phyloP scores from a whole-genome alignment of 805 yeast genomes.

The Starmerella kuoi region DNA sequence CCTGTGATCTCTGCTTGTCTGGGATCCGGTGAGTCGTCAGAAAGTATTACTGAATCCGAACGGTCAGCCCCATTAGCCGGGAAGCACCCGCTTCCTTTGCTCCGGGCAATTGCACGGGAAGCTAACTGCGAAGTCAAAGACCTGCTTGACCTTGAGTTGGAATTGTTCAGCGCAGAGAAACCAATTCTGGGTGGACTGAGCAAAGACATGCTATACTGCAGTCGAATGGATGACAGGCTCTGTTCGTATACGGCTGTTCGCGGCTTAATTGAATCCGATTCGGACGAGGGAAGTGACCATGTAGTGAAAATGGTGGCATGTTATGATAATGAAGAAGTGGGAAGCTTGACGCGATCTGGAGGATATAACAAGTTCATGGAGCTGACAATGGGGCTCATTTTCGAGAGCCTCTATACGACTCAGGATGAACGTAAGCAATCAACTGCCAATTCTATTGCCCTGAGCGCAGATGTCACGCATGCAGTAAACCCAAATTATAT shows the following conservation, averaged over 20 bases:
- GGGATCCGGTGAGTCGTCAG: constrained; percentile 24
- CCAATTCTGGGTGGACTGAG: constrained; percentile 77
- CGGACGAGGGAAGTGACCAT: constrained; percentile 23
- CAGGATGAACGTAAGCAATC: constrained; percentile 30
- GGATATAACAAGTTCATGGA: constrained; percentile 88
- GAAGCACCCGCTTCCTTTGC: constrained; percentile 70
- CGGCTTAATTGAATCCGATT: constrained; percentile 41
- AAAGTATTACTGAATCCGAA: constrained; percentile 34
- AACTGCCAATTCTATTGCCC: constrained; percentile 56
- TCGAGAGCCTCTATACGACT: constrained; percentile 39
- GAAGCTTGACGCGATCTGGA: constrained; percentile 92
- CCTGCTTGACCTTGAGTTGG: constrained; percentile 82
- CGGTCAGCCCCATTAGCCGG: constrained; percentile 37
- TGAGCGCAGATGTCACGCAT: constrained; percentile 94
- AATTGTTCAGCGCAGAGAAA: constrained; percentile 76
- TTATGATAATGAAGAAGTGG: constrained; percentile 94
- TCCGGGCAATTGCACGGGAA: constrained; percentile 58
- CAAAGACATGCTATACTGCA: constrained; percentile 81
- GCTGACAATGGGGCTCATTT: constrained; percentile 56
- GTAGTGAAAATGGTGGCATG: constrained; percentile 44
- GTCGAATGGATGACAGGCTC: constrained; percentile 83
- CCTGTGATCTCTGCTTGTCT: constrained; percentile 79
- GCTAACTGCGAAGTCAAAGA: constrained; percentile 38
- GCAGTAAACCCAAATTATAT: constrained; percentile 91
- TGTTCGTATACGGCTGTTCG: constrained; percentile 65